Conservation (phyloP, 2,329 filamentous ascomycete genomes). For the Fusarium verrucosum region DNA sequence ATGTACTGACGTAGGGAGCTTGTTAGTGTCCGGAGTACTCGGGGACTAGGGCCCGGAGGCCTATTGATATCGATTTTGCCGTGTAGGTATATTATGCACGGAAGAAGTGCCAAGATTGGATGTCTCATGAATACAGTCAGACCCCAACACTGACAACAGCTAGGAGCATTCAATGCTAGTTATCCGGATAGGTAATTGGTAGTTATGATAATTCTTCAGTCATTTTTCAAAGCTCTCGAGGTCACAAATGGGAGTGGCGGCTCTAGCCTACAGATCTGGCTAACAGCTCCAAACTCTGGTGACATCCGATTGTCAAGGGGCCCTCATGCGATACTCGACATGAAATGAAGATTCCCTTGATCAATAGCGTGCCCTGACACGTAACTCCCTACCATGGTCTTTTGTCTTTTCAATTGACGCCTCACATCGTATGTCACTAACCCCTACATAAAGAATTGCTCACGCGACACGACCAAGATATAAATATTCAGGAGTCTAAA, state of each 20-base stretch:
- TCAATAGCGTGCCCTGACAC: not conserved
- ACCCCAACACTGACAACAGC: not conserved
- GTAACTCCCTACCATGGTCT: not conserved
- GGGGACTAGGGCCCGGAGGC: conserved; percentile 1
- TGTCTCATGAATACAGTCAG: not conserved
- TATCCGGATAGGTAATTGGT: too few relatives aligned
- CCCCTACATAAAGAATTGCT: not conserved
- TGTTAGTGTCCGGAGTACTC: conserved; percentile 40
- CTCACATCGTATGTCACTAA: conserved; percentile 1
- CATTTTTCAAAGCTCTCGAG: not conserved
- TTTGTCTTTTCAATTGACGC: not conserved
- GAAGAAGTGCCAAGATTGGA: too few relatives aligned
- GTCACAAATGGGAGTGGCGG: not conserved
- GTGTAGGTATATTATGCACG: not conserved
- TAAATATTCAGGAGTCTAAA: not conserved
- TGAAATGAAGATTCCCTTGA: not conserved
- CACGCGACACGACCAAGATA: conserved; percentile 2
- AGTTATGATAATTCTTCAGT: not conserved
- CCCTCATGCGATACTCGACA: not conserved
- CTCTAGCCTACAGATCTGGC: conserved; percentile 19
- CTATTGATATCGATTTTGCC: not conserved
- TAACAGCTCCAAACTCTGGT: not conserved
- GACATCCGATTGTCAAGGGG: conserved; percentile 11
- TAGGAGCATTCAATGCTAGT: not conserved
- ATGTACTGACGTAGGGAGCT: conserved; percentile 21